These are phyloP conservation scores for Sporothrix brunneoviolacea DNA, from an alignment of 2,329 filamentous ascomycete genomes.

Conservation along the genomic window DNA sequence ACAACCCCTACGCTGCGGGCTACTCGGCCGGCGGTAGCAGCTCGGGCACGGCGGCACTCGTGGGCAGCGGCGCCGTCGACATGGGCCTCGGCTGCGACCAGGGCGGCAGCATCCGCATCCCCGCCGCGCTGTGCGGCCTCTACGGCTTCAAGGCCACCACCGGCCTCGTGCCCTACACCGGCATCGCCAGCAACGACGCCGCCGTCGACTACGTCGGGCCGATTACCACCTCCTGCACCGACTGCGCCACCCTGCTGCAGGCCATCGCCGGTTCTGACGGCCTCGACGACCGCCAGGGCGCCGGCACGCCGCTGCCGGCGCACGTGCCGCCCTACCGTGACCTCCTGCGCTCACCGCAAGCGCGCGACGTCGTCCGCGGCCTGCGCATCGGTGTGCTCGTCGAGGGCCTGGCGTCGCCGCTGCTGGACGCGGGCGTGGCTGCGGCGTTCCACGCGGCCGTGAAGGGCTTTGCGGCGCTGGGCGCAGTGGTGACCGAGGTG, in stretches of 20 bases:
- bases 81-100: slow-evolving; percentile 30
- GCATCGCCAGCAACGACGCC: slow-evolving; percentile 25
- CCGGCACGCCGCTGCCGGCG: slow-evolving; percentile 18
- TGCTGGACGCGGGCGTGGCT: slow-evolving; percentile 21
- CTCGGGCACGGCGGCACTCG: slow-evolving; percentile 36
- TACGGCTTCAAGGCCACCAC: slow-evolving; percentile 29
- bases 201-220: slow-evolving; percentile 28
- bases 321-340: slow-evolving; percentile 17
- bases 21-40: slow-evolving; percentile 43
- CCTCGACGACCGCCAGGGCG: slow-evolving; percentile 27
- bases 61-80: slow-evolving; percentile 29
- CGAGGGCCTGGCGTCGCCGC: slow-evolving; percentile 23
- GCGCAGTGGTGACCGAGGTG: slow-evolving; percentile 23
- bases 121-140: slow-evolving; percentile 25
- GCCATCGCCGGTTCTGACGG: slow-evolving; percentile 27
- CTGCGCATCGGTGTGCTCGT: slow-evolving; percentile 25
- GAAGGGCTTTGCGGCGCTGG: slow-evolving; percentile 22
- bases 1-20: slow-evolving; percentile 39
- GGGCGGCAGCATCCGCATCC: slow-evolving; percentile 29
- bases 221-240: slow-evolving; percentile 24
- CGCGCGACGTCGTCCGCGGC: slow-evolving; percentile 20
- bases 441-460: slow-evolving; percentile 23
- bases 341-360: slow-evolving; percentile 7
- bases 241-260: slow-evolving; percentile 27
- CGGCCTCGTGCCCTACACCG: slow-evolving; percentile 30